phyloP scores from a whole-genome alignment of 2,329 filamentous ascomycete species.

The Fusarium solani-melongenae region DNA sequence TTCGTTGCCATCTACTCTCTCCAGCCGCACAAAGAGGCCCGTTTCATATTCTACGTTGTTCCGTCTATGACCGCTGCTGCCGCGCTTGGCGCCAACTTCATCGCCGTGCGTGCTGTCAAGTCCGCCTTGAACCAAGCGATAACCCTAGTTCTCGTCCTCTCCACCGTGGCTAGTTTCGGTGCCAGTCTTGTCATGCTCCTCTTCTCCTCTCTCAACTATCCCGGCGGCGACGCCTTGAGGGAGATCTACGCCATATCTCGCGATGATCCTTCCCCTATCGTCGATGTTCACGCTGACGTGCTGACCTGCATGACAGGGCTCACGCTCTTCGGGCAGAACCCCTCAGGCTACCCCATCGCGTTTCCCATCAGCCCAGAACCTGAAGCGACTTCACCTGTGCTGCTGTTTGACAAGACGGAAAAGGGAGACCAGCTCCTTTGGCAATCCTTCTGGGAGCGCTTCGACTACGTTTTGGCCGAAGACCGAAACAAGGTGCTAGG shows the following conservation, averaged over 20 bases:
- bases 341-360: conserved; percentile 50
- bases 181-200: conserved; percentile 76
- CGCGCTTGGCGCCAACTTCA: conserved; percentile 76
- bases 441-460: conserved; percentile 69
- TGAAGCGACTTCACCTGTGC: conserved; percentile 40
- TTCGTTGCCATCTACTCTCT: conserved; percentile 86
- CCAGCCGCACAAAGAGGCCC: conserved; percentile 95
- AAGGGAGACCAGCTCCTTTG: conserved; percentile 50
- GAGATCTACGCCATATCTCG: conserved; percentile 57
- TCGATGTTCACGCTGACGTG: conserved; percentile 71
- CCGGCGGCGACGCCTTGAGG: conserved; percentile 82
- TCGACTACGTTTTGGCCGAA: conserved; percentile 72
- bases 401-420: conserved; percentile 73
- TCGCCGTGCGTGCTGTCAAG: conserved; percentile 74
- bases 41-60: conserved; percentile 91
- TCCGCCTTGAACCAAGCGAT: conserved; percentile 65
- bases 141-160: conserved; percentile 66
- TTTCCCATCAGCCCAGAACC: conserved; percentile 31
- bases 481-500: conserved; percentile 59
- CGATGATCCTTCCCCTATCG: conserved; percentile 36
- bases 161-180: conserved; percentile 68
- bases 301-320: conserved; percentile 78
- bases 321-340: conserved; percentile 71
- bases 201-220: conserved; percentile 91
- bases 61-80: conserved; percentile 84